A percentile compares a stretch with the other conserved stretches of the same genome.
phyloP scores from a whole-genome alignment of 148 eudicot genomes.

The Drosera capensis region DNA sequence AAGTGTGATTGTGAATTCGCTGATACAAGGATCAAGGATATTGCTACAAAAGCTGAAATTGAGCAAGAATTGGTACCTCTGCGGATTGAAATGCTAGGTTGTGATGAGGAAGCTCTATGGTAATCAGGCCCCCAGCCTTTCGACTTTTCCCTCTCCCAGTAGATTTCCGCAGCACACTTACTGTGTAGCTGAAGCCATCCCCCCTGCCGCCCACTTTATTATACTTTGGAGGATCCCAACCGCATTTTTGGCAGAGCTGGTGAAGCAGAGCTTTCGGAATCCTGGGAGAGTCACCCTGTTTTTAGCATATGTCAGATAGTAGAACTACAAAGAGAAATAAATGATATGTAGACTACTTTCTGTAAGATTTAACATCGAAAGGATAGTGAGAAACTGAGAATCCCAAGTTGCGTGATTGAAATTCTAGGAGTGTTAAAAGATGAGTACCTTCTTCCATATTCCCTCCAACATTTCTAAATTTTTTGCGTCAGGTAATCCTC shows the following conservation, averaged over 20 bases:
- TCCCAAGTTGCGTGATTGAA: too few species aligned
- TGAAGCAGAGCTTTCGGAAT: slow-evolving; percentile 95
- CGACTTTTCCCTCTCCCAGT: slow-evolving; percentile 95
- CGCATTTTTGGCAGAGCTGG: slow-evolving; percentile 84
- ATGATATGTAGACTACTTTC: neutral
- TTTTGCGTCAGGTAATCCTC: slow-evolving; percentile 33
- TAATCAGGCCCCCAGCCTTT: slow-evolving; percentile 83
- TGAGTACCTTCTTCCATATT: slow-evolving; percentile 91
- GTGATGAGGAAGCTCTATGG: slow-evolving; percentile 61
- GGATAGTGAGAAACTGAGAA: too few species aligned
- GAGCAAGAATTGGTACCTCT: slow-evolving; percentile 39
- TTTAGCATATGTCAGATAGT: neutral
- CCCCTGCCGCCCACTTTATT: slow-evolving; percentile 46
- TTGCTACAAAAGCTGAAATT: neutral
- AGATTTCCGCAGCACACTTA: slow-evolving; percentile 77
- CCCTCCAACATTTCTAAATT: slow-evolving; percentile 72
- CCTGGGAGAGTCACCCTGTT: slow-evolving; percentile 71
- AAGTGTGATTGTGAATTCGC: neutral
- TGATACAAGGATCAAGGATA: neutral
- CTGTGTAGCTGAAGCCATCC: slow-evolving; percentile 38
- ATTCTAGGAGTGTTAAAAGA: too few species aligned
- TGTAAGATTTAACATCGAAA: too few species aligned
- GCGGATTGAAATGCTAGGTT: slow-evolving; percentile 43
- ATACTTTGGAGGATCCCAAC: slow-evolving; percentile 94
- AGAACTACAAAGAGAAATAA: neutral